Evolutionary conservation across 2,329 filamentous ascomycete genomes (phyloP), one percentile per base, ranked within the genome.

Genomic region (Stachybotrys echinatus): DNA sequence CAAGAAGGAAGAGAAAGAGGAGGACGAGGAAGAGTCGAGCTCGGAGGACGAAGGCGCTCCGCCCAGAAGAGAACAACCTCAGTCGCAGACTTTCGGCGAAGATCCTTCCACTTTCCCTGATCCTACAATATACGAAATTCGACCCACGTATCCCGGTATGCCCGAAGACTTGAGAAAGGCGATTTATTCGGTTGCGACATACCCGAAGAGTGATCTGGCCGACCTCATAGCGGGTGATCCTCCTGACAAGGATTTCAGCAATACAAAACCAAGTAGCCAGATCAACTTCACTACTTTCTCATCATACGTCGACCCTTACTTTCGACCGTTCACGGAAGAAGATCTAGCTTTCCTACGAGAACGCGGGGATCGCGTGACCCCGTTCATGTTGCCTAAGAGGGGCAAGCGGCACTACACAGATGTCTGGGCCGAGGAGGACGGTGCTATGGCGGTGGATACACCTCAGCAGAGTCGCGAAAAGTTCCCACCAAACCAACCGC

Each of bases 201-300:
- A 94, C 64, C 94, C 94, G 1, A 79, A 79, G 48, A 86, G 81
- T 55, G 89, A 96, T 61, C 77, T 99, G 8, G 79, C 84, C 51
- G 86, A 96, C 62, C 76, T 94, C 57, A 95, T 95, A 55, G 88
- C 92, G 12, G 94, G 94, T 45, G 85, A 88, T 38, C 88, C 92
- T 2, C 92, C 94, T 1, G 92, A 97, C 67, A 91, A 89, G 65
- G 94, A 99, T 71, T 97, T 96, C 62, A 96, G 89, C 65, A 95
- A 84, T 64, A 87, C 90, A 31, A 99, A 97, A 65, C 91, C 92
- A 5, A 85, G 86, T 19, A 95, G 92, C 61, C 94, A 99, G 73
- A 94, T 97, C 66, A 92, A 88, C 65, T 94, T 94, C 56, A 87
- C 84, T 50, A 96, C 92, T 2, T 99, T 99, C 68, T 86, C 88